phyloP scores from a whole-genome alignment of 768 basidiomycete species.

The Epithele typhae region DNA sequence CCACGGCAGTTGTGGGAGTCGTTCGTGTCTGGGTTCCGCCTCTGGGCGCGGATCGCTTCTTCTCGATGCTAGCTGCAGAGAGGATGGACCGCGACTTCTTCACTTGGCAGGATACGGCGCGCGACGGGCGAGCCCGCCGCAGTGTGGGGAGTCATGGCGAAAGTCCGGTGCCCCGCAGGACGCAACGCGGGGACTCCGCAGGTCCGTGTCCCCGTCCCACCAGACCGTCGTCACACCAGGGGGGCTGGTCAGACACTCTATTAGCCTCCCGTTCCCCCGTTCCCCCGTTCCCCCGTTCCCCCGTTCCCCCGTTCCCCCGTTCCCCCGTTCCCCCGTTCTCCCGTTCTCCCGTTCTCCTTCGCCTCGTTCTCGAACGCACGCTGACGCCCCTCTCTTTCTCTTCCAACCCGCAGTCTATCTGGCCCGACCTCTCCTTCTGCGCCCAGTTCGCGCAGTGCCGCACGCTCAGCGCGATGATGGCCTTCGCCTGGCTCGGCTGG shows the following conservation, averaged over 20 bases:
- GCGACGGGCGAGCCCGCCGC: too few relatives aligned
- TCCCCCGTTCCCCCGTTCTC: neutral
- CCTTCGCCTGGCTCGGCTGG: slow-evolving; percentile 30
- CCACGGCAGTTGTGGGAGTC: too few relatives aligned
- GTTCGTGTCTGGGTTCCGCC: too few relatives aligned
- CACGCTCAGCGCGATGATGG: slow-evolving; percentile 27
- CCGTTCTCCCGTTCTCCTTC: neutral
- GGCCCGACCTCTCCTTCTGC: slow-evolving; percentile 26
- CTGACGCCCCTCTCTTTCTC: neutral
- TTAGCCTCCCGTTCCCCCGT: too few relatives aligned
- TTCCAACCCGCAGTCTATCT: slow-evolving; percentile 20
- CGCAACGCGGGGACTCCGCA: too few relatives aligned
- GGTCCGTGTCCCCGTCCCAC: neutral
- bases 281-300: neutral
- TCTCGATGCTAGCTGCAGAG: too few relatives aligned
- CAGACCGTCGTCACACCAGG: neutral
- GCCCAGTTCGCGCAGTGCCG: slow-evolving; percentile 22
- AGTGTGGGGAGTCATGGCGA: too few relatives aligned
- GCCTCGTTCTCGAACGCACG: too few relatives aligned
- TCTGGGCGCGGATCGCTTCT: too few relatives aligned
- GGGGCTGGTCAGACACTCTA: neutral
- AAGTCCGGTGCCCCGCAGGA: too few relatives aligned
- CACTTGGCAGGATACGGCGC: too few relatives aligned
- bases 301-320: neutral
- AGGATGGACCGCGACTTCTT: too few relatives aligned